Evolutionary conservation across 768 basidiomycete genomes (phyloP), one percentile per base, ranked within the genome.

Genomic region (Lentinula aciculospora): DNA sequence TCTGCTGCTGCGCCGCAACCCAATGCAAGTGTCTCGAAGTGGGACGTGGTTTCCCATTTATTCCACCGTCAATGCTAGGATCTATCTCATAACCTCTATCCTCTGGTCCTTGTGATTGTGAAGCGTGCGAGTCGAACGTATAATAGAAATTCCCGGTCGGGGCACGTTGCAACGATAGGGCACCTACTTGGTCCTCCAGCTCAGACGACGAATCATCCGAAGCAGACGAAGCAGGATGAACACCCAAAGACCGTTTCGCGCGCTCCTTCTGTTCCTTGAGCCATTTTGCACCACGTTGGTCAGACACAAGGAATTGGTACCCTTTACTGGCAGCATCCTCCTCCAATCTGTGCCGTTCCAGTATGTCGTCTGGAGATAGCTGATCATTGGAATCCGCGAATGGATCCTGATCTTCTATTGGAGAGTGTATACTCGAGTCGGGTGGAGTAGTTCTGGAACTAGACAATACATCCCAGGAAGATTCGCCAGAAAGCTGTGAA

Each of bases 241-340:
- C 74, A n/a, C 86, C 87, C 6, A 88, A 72, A 74, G 79, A 78
- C 46, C 81, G 80, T 50, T 85, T 77, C 0, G 80, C 77, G 12
- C 89, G 81, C 29, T 82, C 78, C 50, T 83, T 89, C 69, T 96
- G 93, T 63, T 94, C 92, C 32, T 81, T 79, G 44, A 96, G 69
- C 93, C 93, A 95, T 28, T 86, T 82, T 6, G 82, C 83, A 0
- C 90, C 89, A 7, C 89, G 81, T 65, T 88, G 84, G 56, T 77
- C 78, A 4, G 79, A 78, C n/a, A 76, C 73, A 23, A 80, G 68
- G 25, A 76, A 69, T 3, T 77, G 76, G 57, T 75, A 71, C 19
- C 81, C 71, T 4, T 76, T 65, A 42, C 74, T 73, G 1, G 77
- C 75, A 21, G 67, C 58, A 60, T 76, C 74, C 53, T 75, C 76